A percentile compares a stretch with the other conserved stretches of the same genome.
These are phyloP conservation scores for Botrytis cinerea DNA, from an alignment of 2,329 filamentous ascomycete genomes.

Conservation along the genomic window DNA sequence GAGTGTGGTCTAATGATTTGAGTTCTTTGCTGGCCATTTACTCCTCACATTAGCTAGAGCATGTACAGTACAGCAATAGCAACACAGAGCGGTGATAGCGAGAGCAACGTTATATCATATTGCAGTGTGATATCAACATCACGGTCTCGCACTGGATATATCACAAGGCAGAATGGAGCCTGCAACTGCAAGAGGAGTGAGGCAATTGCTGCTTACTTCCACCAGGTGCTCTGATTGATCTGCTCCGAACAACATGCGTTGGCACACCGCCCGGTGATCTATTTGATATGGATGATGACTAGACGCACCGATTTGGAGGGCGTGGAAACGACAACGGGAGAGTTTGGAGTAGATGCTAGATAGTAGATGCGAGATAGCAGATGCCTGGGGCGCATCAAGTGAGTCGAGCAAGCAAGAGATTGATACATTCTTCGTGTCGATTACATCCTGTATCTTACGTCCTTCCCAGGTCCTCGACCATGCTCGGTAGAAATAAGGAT, in stretches of 20 bases:
- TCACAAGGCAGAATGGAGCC: too few relatives aligned
- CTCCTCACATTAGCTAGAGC: too few relatives aligned
- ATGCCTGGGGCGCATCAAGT: too few relatives aligned
- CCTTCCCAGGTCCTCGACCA: neutral
- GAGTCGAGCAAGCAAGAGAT: neutral
- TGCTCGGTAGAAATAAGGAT: neutral
- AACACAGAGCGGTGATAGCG: too few relatives aligned
- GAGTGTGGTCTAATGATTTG: too few relatives aligned
- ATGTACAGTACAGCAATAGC: too few relatives aligned
- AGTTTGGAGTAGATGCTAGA: too few relatives aligned
- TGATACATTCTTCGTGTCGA: neutral
- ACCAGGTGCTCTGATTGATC: neutral
- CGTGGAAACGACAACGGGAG: too few relatives aligned
- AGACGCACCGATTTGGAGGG: neutral
- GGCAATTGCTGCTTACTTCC: neutral
- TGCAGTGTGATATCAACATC: too few relatives aligned
- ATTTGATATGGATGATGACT: neutral
- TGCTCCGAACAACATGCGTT: neutral
- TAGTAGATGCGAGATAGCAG: too few relatives aligned
- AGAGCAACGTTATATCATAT: too few relatives aligned
- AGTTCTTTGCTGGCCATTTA: too few relatives aligned
- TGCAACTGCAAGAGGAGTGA: neutral
- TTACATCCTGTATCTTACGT: neutral
- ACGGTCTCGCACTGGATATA: neutral
- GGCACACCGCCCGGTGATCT: conserved; percentile 3